A percentile compares a stretch with the other conserved stretches of the same genome.
Evolutionary conservation across 805 yeast genomes (phyloP).

Genomic region (Saccharomyces mikatae): DNA sequence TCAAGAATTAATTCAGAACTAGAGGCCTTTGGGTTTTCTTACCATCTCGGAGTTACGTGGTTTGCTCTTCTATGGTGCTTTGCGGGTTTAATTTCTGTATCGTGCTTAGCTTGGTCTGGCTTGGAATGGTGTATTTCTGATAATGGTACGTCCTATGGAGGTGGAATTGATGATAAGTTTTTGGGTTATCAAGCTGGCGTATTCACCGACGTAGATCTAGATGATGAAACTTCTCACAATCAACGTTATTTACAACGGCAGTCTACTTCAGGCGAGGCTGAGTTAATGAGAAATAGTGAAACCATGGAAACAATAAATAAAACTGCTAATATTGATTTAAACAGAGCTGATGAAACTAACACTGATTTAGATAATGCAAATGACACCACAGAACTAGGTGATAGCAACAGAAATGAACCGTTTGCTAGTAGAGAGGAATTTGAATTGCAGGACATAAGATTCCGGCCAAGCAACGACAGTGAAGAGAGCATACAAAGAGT

Average conservation of each 20-base stretch:
- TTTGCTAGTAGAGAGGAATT: slow-evolving; percentile 7
- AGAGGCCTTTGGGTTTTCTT: slow-evolving; percentile 21
- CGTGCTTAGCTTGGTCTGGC: slow-evolving; percentile 28
- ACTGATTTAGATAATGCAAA: neutral
- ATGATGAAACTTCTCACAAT: neutral
- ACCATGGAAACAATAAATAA: neutral
- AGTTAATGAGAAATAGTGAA: slow-evolving; percentile 1
- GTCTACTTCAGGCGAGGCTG: neutral
- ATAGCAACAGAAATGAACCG: neutral
- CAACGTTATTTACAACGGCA: slow-evolving; percentile 1
- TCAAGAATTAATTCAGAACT: slow-evolving; percentile 19
- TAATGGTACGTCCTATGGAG: slow-evolving; percentile 6
- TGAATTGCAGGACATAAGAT: slow-evolving; percentile 19
- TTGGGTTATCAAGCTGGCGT: slow-evolving; percentile 11
- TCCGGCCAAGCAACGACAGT: slow-evolving; percentile 14
- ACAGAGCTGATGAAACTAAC: neutral
- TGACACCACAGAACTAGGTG: neutral
- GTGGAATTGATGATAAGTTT: slow-evolving; percentile 8
- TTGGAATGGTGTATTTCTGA: slow-evolving; percentile 29
- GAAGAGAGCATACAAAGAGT: slow-evolving; percentile 8
- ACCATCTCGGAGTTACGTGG: slow-evolving; percentile 22
- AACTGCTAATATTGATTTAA: neutral
- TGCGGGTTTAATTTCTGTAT: slow-evolving; percentile 14
- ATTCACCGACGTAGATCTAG: slow-evolving; percentile 2
- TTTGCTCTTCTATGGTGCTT: slow-evolving; percentile 18